Conservation (phyloP, 768 basidiomycete species). For the Chalciporus chontae region DNA sequence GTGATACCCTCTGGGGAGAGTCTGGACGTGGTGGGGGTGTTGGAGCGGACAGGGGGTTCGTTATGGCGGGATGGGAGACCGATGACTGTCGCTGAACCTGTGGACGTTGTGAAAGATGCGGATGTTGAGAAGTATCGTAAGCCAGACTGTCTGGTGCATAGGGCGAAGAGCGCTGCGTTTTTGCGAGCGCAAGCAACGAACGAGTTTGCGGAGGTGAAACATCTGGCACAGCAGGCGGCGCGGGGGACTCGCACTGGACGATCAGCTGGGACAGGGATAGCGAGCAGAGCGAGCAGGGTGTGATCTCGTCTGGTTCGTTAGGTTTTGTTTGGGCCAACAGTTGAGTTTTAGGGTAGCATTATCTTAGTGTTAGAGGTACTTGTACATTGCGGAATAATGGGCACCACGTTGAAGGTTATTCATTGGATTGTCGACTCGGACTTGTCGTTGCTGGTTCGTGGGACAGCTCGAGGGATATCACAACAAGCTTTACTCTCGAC, state of each 20-base stretch:
- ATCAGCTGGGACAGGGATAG: neutral
- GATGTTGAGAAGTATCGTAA: conserved; percentile 41
- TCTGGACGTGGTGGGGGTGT: conserved; percentile 61
- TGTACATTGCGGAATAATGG: no score
- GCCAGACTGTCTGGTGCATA: conserved; percentile 63
- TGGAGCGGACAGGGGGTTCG: conserved; percentile 72
- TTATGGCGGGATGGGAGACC: conserved; percentile 55
- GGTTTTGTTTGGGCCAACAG: conserved; percentile 18
- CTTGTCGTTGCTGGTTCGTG: no score
- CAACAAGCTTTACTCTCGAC: no score
- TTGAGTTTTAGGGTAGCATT: neutral
- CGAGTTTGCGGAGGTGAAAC: conserved; percentile 68
- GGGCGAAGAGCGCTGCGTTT: conserved; percentile 61
- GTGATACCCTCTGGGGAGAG: conserved; percentile 88
- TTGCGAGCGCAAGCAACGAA: conserved; percentile 73
- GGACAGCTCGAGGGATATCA: no score
- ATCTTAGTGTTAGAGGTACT: neutral
- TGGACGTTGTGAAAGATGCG: neutral
- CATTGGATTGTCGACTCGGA: no score
- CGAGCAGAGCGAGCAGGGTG: neutral
- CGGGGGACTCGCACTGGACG: neutral
- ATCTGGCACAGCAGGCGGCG: conserved; percentile 53
- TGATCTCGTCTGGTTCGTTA: conserved; percentile 36
- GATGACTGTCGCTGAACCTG: conserved; percentile 38
- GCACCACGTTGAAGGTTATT: no score